Base-by-base conservation (phyloP, 805 yeast species). In the Candida michaelii region DNA sequence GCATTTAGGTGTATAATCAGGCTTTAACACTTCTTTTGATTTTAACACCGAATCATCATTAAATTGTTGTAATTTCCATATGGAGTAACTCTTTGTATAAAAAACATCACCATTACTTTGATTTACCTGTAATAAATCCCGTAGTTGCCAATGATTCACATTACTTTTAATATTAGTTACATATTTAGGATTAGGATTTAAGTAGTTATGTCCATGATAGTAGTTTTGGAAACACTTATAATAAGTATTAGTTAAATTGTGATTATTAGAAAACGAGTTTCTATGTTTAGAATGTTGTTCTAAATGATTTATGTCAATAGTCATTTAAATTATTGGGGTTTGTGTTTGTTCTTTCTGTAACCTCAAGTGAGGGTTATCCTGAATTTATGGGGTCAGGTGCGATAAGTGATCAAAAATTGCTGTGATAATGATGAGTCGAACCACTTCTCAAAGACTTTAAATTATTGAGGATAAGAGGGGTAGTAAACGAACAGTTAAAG, bases 121-220 rank as follows among this genome's bases (percentile, higher is more conserved):
- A 47, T 42, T 82, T 12, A 76, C 74, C 49, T 80, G 77, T 5
- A 89, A 67, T 54, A 89, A 71, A 55, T 89, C 91, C 27, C 95
- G 71, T 24, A 89, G 69, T 60, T 88, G 96, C 95, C 95, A 89
- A 65, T 88, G 81, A 40, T 71, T 70, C 33, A 61, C 64, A 12
- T 61, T 54, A 5, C 69, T 54, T 17, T 59, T 56, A 21, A 66
- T 53, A 31, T 53, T 55, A 16, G 67, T 49, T 13, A 69, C 51
- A 46, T 69, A 70, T 13, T 39, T 46, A 2, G 74, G 74, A 38
- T 56, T 55, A 4, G 74, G 69, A 17, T 55, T 57, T 30, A 70
- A 55, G 47, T 60, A 64, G 33, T 60, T 60, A 43, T 63, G 69
- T 4, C 66, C 63, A 42, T 69, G 68, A 48, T 69, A 67, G 44